These are phyloP conservation scores for Leishmania mexicana DNA, from an alignment of 208 protist species.

Conservation along the genomic window DNA sequence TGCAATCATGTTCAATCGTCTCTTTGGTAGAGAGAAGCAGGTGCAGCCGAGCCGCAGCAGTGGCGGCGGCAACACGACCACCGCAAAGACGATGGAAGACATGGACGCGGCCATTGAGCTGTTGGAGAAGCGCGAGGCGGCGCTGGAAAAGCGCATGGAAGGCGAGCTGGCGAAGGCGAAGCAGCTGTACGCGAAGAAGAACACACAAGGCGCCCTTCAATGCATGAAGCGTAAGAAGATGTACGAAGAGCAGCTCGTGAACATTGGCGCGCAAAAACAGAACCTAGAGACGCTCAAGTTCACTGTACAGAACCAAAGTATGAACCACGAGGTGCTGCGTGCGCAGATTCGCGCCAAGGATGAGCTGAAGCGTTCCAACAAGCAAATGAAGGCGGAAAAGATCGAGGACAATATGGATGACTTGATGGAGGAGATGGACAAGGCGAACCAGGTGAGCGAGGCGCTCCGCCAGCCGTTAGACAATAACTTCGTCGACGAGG, in stretches of 20 bases:
- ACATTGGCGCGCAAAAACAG: slow-evolving; percentile 61
- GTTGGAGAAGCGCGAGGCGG: slow-evolving; percentile 84
- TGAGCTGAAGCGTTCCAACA: slow-evolving; percentile 79
- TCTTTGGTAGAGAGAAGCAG: slow-evolving; percentile 78
- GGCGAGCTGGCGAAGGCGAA: slow-evolving; percentile 83
- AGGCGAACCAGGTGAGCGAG: slow-evolving; percentile 87
- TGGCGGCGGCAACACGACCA: slow-evolving; percentile 22
- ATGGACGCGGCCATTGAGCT: slow-evolving; percentile 78
- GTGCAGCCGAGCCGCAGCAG: slow-evolving; percentile 36
- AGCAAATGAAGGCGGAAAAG: slow-evolving; percentile 87
- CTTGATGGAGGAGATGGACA: slow-evolving; percentile 90
- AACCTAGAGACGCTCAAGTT: slow-evolving; percentile 90
- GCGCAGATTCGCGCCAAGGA: slow-evolving; percentile 76
- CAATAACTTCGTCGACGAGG: slow-evolving; percentile 79
- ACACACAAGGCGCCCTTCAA: slow-evolving; percentile 82
- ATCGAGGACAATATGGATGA: slow-evolving; percentile 92
- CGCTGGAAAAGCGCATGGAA: slow-evolving; percentile 89
- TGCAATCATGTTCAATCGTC: slow-evolving; percentile 64
- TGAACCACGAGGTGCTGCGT: slow-evolving; percentile 85
- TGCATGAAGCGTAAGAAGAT: slow-evolving; percentile 93
- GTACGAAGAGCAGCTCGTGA: slow-evolving; percentile 85
- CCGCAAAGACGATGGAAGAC: slow-evolving; percentile 63
- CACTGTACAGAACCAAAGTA: slow-evolving; percentile 85
- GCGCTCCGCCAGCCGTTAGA: slow-evolving; percentile 83
- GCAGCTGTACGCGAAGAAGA: slow-evolving; percentile 84